Evolutionary conservation across 768 basidiomycete genomes (phyloP).

Genomic region (Cubamyces lactineus): DNA sequence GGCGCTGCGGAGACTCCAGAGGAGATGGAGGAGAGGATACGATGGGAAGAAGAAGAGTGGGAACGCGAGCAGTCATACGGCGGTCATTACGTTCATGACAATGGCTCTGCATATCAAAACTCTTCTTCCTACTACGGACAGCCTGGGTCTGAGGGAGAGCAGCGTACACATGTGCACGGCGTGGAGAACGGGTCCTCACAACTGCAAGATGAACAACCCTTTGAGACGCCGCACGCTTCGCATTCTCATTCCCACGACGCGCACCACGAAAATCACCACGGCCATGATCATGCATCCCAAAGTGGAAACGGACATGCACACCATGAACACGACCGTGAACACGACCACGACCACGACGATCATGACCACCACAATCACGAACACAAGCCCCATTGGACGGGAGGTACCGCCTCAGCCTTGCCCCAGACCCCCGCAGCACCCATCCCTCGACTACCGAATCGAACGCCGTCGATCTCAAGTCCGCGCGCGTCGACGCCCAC

Average conservation of each 20-base stretch:
- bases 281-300: conserved; percentile 8
- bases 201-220: not conserved
- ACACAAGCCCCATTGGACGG: not conserved
- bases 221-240: conserved; percentile 19
- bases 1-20: conserved; percentile 47
- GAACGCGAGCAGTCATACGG: conserved; percentile 35
- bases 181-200: conserved; percentile 12
- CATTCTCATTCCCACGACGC: conserved; percentile 14
- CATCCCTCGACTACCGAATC: conserved; percentile 9
- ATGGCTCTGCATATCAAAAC: conserved; percentile 30
- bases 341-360: conserved; percentile 17
- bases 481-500: conserved; percentile 36
- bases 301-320: conserved; percentile 24
- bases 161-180: conserved; percentile 5
- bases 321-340: conserved; percentile 20
- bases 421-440: conserved; percentile 12
- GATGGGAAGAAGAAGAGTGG: conserved; percentile 32
- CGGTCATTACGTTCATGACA: conserved; percentile 27
- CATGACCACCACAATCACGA: not conserved
- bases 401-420: not conserved
- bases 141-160: conserved; percentile 12
- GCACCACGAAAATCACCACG: conserved; percentile 19
- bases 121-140: conserved; percentile 28
- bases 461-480: conserved; percentile 15
- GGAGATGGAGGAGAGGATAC: conserved; percentile 30